Percentiles rank a stretch among this genome's conserved stretches.
Evolutionary conservation across 2,329 filamentous ascomycete genomes (phyloP).

Genomic region (Thelonectria discophora): DNA sequence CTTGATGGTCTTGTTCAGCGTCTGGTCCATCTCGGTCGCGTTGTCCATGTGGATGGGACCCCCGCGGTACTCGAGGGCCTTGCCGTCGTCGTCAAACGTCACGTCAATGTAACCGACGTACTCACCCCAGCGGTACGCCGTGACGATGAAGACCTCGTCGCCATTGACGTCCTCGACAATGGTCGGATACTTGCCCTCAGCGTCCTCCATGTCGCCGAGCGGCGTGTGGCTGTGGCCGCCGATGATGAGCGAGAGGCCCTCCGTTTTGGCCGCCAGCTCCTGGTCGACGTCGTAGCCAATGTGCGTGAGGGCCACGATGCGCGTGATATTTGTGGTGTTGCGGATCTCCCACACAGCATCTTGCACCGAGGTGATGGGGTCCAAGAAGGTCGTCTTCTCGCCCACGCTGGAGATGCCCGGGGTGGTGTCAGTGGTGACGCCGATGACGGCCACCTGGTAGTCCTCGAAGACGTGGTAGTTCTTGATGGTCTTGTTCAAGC

Average conservation of each 20-base stretch:
- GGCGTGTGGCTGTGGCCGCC: constrained; percentile 69
- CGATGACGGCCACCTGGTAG: constrained; percentile 69
- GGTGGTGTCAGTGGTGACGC: constrained; percentile 69
- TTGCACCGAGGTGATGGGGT: constrained; percentile 67
- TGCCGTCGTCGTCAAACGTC: constrained; percentile 68
- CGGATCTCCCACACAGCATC: constrained; percentile 69
- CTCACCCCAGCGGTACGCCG: constrained; percentile 74
- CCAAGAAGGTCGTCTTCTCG: constrained; percentile 64
- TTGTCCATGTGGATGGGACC: constrained; percentile 72
- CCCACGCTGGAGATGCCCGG: constrained; percentile 67
- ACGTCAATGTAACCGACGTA: constrained; percentile 74
- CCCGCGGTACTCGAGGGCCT: constrained; percentile 69
- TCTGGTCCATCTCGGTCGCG: constrained; percentile 63
- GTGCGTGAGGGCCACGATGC: constrained; percentile 73
- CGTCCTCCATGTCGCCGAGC: constrained; percentile 66
- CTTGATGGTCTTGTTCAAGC: constrained; percentile 70
- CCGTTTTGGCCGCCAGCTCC: constrained; percentile 66
- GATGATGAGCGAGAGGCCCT: constrained; percentile 74
- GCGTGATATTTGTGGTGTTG: constrained; percentile 67
- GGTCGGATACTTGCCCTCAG: constrained; percentile 70
- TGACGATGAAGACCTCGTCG: constrained; percentile 74
- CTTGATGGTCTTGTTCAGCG: constrained; percentile 65
- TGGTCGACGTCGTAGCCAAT: constrained; percentile 73
- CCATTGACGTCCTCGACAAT: constrained; percentile 68
- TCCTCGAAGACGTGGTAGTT: constrained; percentile 71